Evolutionary conservation across 164 flowering plant genomes (phyloP).

Genomic region (Nymphaea thermarum): DNA sequence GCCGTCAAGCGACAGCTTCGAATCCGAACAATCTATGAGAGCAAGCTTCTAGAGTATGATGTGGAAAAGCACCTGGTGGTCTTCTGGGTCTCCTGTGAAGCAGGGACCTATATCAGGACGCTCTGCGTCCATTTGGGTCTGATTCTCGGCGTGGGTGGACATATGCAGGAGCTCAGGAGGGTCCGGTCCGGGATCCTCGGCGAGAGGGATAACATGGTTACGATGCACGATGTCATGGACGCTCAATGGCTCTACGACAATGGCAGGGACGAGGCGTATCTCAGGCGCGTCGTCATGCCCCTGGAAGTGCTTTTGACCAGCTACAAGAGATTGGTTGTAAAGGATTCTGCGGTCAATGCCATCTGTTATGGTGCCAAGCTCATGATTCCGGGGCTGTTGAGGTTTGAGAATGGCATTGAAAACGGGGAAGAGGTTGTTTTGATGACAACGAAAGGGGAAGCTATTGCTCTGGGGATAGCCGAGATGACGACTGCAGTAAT

Average conservation of each 20-base stretch:
- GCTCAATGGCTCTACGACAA: conserved; percentile 68
- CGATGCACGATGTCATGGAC: conserved; percentile 77
- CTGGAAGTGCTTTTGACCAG: conserved; percentile 58
- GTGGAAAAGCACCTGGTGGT: conserved; percentile 59
- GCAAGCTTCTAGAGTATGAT: conserved; percentile 68
- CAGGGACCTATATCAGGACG: conserved; percentile 73
- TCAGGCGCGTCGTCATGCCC: conserved; percentile 66
- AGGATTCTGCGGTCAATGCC: conserved; percentile 79
- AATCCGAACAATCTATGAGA: conserved; percentile 62
- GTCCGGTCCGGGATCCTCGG: conserved; percentile 72
- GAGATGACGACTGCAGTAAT: conserved; percentile 83
- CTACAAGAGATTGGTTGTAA: conserved; percentile 75
- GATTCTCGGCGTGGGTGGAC: conserved; percentile 63
- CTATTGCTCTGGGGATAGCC: conserved; percentile 67
- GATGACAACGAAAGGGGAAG: conserved; percentile 81
- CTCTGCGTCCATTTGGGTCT: conserved; percentile 74
- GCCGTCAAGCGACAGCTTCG: conserved; percentile 73
- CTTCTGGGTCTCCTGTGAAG: conserved; percentile 79
- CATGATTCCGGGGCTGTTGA: conserved; percentile 73
- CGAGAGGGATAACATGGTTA: conserved; percentile 76
- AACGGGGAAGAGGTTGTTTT: conserved; percentile 63
- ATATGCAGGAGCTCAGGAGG: conserved; percentile 77
- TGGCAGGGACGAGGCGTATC: conserved; percentile 47
- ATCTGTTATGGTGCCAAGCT: conserved; percentile 78
- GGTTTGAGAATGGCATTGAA: conserved; percentile 73